A percentile compares a stretch with the other conserved stretches of the same genome.
These are phyloP conservation scores for Microglena sp. DNA, from an alignment of 139 green algal species.

Conservation along the genomic window DNA sequence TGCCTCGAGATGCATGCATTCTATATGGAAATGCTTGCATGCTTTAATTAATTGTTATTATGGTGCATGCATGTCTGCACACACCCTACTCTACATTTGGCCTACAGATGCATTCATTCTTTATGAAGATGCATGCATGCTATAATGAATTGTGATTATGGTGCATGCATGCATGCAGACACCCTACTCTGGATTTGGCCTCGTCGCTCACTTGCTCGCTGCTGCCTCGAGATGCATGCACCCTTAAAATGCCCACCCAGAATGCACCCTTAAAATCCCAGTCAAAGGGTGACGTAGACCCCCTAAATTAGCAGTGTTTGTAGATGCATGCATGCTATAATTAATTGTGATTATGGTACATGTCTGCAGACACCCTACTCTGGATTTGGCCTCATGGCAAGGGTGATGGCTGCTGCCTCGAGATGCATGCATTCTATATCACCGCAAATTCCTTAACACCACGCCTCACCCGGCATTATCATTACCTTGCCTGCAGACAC, in stretches of 20 bases:
- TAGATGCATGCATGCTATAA: not conserved
- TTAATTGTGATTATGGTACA: no score
- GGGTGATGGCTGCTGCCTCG: not conserved
- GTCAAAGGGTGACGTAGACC: not conserved
- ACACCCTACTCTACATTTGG: not conserved
- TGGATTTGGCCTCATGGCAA: not conserved
- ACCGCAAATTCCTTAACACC: not conserved
- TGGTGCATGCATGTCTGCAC: no score
- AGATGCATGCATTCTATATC: no score
- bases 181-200: not conserved
- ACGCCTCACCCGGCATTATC: not conserved
- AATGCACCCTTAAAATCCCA: not conserved
- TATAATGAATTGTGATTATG: no score
- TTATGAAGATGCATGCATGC: not conserved
- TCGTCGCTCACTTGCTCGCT: not conserved
- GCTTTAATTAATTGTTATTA: no score
- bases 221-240: not conserved
- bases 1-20: not conserved
- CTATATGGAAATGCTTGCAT: not conserved
- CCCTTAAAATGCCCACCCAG: not conserved
- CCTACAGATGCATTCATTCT: not conserved
- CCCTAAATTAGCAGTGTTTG: not conserved
- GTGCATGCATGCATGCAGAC: no score
- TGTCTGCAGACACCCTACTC: no score
- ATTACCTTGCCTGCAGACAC: no score